Evolutionary conservation across 768 basidiomycete species (phyloP).

Genomic region (Rhizopogon vesiculosus): DNA sequence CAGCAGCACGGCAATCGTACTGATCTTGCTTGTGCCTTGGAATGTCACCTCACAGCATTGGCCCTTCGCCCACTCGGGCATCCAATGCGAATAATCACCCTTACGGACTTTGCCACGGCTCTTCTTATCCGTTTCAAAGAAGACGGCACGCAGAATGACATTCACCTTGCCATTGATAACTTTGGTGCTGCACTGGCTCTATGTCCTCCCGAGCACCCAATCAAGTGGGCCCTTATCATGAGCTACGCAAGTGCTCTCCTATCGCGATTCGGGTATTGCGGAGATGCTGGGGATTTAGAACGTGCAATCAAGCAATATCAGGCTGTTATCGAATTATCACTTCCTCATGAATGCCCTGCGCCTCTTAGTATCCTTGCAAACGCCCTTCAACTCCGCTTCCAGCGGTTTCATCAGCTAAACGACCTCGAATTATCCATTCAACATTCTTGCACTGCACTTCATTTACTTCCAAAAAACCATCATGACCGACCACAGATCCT

Average conservation of each 20-base stretch:
- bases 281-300: slow-evolving; percentile 16
- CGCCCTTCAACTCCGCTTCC: neutral
- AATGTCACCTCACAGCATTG: slow-evolving; percentile 21
- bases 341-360: neutral
- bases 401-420: neutral
- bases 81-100: slow-evolving; percentile 15
- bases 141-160: slow-evolving; percentile 16
- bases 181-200: slow-evolving; percentile 11
- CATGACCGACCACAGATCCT: slow-evolving; percentile 12
- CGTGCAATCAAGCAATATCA: slow-evolving; percentile 11
- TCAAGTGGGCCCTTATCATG: slow-evolving; percentile 16
- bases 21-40: slow-evolving; percentile 23
- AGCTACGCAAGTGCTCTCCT: slow-evolving; percentile 25
- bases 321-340: neutral
- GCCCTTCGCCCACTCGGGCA: slow-evolving; percentile 22
- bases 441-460: slow-evolving; percentile 14
- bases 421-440: slow-evolving; percentile 21
- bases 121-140: slow-evolving; percentile 23
- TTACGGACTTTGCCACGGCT: slow-evolving; percentile 25
- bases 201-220: slow-evolving; percentile 13
- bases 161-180: slow-evolving; percentile 24
- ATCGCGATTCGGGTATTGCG: slow-evolving; percentile 19
- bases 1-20: slow-evolving; percentile 18
- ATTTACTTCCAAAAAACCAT: slow-evolving; percentile 10
- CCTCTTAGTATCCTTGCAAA: neutral